These are phyloP conservation scores for Penicillium crystallinum DNA, from an alignment of 495 filamentous ascomycete genomes.

Conservation along the genomic window DNA sequence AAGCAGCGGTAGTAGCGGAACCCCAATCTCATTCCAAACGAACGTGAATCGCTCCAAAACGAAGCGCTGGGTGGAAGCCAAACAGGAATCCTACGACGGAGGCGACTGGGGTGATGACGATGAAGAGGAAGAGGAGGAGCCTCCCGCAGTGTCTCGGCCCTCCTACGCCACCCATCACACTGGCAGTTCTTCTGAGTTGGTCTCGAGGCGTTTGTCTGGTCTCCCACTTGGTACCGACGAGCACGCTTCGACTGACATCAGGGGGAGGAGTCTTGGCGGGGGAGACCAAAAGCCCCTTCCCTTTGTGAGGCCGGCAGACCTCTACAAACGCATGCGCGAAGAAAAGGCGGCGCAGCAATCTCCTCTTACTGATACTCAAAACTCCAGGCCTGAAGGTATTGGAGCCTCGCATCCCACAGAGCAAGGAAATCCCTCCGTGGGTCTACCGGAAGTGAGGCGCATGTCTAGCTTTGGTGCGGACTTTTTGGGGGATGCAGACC, in stretches of 20 bases:
- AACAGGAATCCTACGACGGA: conserved; percentile 81
- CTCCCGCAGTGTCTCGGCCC: conserved; percentile 42
- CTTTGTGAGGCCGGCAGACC: conserved; percentile 71
- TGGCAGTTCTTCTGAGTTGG: conserved; percentile 24
- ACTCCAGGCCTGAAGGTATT: neutral
- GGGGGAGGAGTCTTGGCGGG: conserved; percentile 20
- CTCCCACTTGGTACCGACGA: conserved; percentile 14
- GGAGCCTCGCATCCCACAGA: neutral
- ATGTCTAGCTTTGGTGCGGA: conserved; percentile 59
- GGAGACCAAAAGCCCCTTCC: conserved; percentile 48
- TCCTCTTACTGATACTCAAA: neutral
- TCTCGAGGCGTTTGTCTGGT: conserved; percentile 17
- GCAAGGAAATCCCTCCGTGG: conserved; percentile 16
- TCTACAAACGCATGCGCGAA: conserved; percentile 69
- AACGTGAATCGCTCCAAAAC: conserved; percentile 91
- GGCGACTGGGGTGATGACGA: conserved; percentile 91
- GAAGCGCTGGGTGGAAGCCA: conserved; percentile 91
- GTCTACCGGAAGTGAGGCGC: conserved; percentile 58
- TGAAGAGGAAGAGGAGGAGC: conserved; percentile 58
- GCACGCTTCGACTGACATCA: conserved; percentile 13
- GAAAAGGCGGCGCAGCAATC: conserved; percentile 56
- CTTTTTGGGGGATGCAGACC: conserved; percentile 21
- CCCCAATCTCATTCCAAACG: conserved; percentile 59
- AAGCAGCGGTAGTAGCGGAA: conserved; percentile 16
- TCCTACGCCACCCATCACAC: conserved; percentile 33